Evolutionary conservation across 1,284 basidiomycete species (phyloP).

Genomic region (Jaminaea rosea): DNA sequence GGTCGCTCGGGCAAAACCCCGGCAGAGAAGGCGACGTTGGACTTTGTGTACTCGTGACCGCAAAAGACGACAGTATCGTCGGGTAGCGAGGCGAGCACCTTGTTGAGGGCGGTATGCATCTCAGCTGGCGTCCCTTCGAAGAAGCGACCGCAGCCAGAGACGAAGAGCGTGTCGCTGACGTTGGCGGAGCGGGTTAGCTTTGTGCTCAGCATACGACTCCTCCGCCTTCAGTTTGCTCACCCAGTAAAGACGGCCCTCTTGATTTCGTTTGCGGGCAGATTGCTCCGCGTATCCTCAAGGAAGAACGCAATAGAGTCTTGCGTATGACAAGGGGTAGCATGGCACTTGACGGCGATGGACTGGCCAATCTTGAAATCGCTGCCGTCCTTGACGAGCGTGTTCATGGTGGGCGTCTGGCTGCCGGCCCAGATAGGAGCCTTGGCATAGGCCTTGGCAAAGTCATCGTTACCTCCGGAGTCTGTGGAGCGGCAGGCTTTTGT

Average conservation of each 20-base stretch:
- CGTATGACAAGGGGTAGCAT: conserved; percentile 91
- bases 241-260: conserved; percentile 76
- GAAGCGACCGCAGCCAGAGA: conserved; percentile 87
- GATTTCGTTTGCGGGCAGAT: conserved; percentile 49
- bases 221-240: conserved; percentile 38
- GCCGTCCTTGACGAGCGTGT: conserved; percentile 56
- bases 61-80: conserved; percentile 73
- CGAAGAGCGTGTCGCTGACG: conserved; percentile 84
- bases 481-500: no score
- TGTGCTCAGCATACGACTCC: neutral
- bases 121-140: conserved; percentile 80
- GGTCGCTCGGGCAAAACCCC: conserved; percentile 60
- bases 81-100: conserved; percentile 61
- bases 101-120: conserved; percentile 75
- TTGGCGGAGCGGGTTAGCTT: neutral
- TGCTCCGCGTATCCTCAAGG: conserved; percentile 53
- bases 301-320: conserved; percentile 91
- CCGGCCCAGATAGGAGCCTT: conserved; percentile 73
- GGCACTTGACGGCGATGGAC: conserved; percentile 26
- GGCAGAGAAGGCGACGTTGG: conserved; percentile 45
- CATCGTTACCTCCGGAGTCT: conserved; percentile 74
- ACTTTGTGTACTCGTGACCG: conserved; percentile 58
- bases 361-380: conserved; percentile 17
- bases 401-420: conserved; percentile 61
- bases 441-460: conserved; percentile 55